Conservation (phyloP, 768 basidiomycete species). For the Inosperma sp. region DNA sequence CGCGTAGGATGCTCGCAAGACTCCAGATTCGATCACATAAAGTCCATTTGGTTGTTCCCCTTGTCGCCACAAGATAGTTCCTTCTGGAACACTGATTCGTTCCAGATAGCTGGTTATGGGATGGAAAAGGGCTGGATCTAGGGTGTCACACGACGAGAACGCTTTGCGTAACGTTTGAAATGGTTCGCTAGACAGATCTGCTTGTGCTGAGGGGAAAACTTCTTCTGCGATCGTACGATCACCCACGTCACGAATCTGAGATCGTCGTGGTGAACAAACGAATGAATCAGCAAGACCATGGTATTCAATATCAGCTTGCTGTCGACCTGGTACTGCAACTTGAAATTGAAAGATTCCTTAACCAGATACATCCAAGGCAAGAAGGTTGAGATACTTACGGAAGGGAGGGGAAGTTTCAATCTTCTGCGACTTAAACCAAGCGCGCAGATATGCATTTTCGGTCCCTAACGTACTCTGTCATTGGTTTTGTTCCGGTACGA, state of each 20-base stretch:
- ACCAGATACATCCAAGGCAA: neutral
- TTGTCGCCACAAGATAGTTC: slow-evolving; percentile 67
- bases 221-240: slow-evolving; percentile 59
- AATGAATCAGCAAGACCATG: slow-evolving; percentile 41
- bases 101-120: slow-evolving; percentile 71
- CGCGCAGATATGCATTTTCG: slow-evolving; percentile 85
- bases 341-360: neutral
- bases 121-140: slow-evolving; percentile 52
- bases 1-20: slow-evolving; percentile 76
- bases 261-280: slow-evolving; percentile 60
- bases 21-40: slow-evolving; percentile 85
- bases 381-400: slow-evolving; percentile 27
- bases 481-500: neutral
- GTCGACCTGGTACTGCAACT: slow-evolving; percentile 56
- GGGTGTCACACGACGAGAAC: slow-evolving; percentile 67
- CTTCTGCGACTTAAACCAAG: slow-evolving; percentile 70
- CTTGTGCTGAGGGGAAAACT: slow-evolving; percentile 23
- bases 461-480: slow-evolving; percentile 54
- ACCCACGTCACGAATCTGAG: slow-evolving; percentile 67
- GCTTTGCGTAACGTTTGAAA: slow-evolving; percentile 71
- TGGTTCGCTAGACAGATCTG: slow-evolving; percentile 51
- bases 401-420: slow-evolving; percentile 45
- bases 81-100: slow-evolving; percentile 51
- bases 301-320: slow-evolving; percentile 45
- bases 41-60: slow-evolving; percentile 76